Conservation (phyloP, 768 basidiomycete species). For the Boletus edulis region DNA sequence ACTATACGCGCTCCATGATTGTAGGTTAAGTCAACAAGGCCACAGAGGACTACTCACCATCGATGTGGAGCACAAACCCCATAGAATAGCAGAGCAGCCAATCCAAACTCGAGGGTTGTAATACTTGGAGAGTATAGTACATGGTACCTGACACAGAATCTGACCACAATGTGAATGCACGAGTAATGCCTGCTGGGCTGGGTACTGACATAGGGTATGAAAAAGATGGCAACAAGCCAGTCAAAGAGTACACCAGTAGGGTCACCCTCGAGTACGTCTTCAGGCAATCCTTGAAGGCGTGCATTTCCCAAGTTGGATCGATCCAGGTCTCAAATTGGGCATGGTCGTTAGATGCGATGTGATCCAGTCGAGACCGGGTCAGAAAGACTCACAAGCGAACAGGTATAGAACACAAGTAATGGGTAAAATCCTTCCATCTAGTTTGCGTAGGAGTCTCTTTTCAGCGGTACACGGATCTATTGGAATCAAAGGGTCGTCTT, state of each 20-base stretch:
- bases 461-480: constrained; percentile 38
- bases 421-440: constrained; percentile 67
- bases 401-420: constrained; percentile 73
- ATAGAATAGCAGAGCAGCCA: constrained; percentile 64
- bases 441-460: constrained; percentile 54
- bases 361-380: background rate
- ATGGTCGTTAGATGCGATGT: background rate
- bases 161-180: constrained; percentile 25
- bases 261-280: constrained; percentile 66
- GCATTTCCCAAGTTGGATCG: constrained; percentile 81
- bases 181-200: background rate
- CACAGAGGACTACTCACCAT: constrained; percentile 44
- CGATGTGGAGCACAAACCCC: constrained; percentile 70
- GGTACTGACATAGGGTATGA: constrained; percentile 67
- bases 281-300: constrained; percentile 65
- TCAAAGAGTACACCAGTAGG: constrained; percentile 68
- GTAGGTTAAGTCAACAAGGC: background rate
- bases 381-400: constrained; percentile 62
- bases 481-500: constrained; percentile 21
- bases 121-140: constrained; percentile 63
- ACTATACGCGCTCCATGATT: constrained; percentile 11
- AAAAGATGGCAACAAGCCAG: constrained; percentile 77
- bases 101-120: constrained; percentile 70
- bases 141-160: constrained; percentile 72
- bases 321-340: constrained; percentile 49